Conservation (phyloP, 2,329 filamentous ascomycete genomes). For the Beauveria bassiana region DNA sequence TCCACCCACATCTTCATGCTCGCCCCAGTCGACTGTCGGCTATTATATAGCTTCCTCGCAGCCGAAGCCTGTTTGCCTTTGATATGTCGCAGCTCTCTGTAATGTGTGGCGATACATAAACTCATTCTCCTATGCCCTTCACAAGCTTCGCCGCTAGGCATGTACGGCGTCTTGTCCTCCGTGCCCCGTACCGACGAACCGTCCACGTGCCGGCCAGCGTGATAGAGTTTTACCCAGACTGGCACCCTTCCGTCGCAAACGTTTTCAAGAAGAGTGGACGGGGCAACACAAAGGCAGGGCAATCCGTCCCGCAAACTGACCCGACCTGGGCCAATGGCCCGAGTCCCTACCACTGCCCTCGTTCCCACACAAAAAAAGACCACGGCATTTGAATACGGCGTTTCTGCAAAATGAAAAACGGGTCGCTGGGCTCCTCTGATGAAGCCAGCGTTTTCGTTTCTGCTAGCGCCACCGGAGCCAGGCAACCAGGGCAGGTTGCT, state of each 20-base stretch:
- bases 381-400: neutral
- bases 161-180: no score
- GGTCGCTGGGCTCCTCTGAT: neutral
- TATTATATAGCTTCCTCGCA: no score
- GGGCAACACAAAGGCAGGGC: neutral
- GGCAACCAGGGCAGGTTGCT: neutral
- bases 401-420: slow-evolving; percentile 1
- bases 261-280: neutral
- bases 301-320: neutral
- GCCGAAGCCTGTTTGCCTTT: no score
- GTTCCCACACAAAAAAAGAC: neutral
- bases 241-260: slow-evolving; percentile 12
- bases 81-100: no score
- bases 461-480: neutral
- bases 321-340: neutral
- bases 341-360: neutral
- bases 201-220: no score
- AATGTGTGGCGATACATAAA: no score
- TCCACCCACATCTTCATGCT: no score
- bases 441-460: neutral
- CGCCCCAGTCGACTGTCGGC: no score
- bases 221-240: neutral
- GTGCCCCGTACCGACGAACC: no score
- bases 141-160: no score
- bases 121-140: no score